Evolutionary conservation across 768 basidiomycete species (phyloP).

Genomic region (Suillus variegatus): DNA sequence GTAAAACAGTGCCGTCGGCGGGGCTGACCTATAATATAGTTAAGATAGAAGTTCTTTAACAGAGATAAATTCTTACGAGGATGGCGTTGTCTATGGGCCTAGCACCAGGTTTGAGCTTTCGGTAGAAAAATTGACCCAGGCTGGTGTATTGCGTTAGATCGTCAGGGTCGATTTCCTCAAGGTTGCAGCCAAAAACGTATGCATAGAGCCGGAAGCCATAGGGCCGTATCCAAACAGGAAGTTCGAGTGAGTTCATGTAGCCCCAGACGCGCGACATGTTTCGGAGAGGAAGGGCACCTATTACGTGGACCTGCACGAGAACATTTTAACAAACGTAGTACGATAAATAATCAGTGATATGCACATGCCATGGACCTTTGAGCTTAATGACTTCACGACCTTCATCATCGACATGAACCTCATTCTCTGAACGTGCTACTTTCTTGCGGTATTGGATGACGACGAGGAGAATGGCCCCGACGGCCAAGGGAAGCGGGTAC

Average conservation of each 20-base stretch:
- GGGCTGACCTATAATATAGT: conserved; percentile 70
- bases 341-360: conserved; percentile 23
- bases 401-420: conserved; percentile 79
- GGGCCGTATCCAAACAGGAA: conserved; percentile 95
- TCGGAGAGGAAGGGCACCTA: conserved; percentile 91
- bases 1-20: conserved; percentile 90
- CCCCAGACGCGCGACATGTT: conserved; percentile 98
- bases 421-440: conserved; percentile 46
- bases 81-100: conserved; percentile 77
- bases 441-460: conserved; percentile 74
- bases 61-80: conserved; percentile 50
- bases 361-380: conserved; percentile 92
- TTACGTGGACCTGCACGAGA: conserved; percentile 80
- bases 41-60: background rate
- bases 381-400: conserved; percentile 80
- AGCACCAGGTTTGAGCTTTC: conserved; percentile 77
- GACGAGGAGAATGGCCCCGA: conserved; percentile 86
- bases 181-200: conserved; percentile 88
- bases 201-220: conserved; percentile 86
- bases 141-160: conserved; percentile 81
- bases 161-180: conserved; percentile 81
- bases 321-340: conserved; percentile 4
- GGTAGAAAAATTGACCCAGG: conserved; percentile 96
- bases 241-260: conserved; percentile 88
- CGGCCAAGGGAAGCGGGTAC: conserved; percentile 92